Evolutionary conservation across 108 stramenopile genomes (phyloP).

Genomic region (Nitzschia palea): DNA sequence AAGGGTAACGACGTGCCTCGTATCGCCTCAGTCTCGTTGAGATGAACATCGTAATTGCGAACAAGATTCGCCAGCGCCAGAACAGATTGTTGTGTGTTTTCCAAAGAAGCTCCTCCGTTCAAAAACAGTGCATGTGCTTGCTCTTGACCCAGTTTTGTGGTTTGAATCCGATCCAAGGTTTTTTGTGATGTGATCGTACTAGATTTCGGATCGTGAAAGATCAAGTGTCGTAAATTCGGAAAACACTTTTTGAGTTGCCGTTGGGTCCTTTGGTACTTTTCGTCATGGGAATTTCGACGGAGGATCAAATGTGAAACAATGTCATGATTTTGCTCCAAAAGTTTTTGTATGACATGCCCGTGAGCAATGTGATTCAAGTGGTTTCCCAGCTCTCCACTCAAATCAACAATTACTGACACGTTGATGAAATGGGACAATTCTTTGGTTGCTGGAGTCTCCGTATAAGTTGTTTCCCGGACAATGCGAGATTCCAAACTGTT

Average conservation of each 20-base stretch:
- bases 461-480: no score
- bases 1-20: slow-evolving; percentile 8
- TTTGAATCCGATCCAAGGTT: slow-evolving; percentile 6
- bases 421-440: no score
- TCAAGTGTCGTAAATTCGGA: slow-evolving; percentile 20
- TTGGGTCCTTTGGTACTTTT: slow-evolving; percentile 8
- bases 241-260: slow-evolving; percentile 31
- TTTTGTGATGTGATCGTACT: slow-evolving; percentile 3
- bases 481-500: no score
- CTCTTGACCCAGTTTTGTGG: not conserved
- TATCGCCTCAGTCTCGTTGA: not conserved
- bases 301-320: slow-evolving; percentile 6
- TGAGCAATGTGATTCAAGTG: slow-evolving; percentile 33
- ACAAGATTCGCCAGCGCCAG: not conserved
- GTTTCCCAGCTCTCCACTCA: slow-evolving; percentile 57
- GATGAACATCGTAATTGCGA: not conserved
- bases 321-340: slow-evolving; percentile 24
- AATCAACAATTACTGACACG: slow-evolving; percentile 39
- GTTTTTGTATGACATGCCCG: slow-evolving; percentile 24
- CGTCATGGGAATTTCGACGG: slow-evolving; percentile 6
- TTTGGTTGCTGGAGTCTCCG: no score
- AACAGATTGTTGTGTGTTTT: not conserved
- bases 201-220: slow-evolving; percentile 15
- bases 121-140: not conserved
- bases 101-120: not conserved